These are phyloP conservation scores for Tulasnella sp. DNA, from an alignment of 768 basidiomycete species.

Conservation along the genomic window DNA sequence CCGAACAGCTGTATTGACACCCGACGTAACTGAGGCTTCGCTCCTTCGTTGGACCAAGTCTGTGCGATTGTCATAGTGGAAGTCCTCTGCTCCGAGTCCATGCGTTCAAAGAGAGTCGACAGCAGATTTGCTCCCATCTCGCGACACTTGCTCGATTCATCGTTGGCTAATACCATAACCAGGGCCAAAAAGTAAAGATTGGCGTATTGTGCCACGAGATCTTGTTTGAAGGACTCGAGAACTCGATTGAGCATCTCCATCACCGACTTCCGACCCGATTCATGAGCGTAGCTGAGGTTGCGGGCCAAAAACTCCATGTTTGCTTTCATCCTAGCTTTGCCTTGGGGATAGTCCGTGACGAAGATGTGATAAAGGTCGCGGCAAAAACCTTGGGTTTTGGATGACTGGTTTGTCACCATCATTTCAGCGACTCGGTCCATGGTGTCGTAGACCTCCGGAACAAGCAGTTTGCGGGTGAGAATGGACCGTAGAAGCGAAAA, in stretches of 20 bases:
- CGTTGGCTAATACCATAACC: slow-evolving; percentile 91
- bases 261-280: slow-evolving; percentile 88
- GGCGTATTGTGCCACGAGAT: slow-evolving; percentile 70
- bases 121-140: slow-evolving; percentile 83
- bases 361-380: slow-evolving; percentile 88
- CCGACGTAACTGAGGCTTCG: slow-evolving; percentile 58
- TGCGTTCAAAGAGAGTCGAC: slow-evolving; percentile 65
- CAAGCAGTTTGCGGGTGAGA: slow-evolving; percentile 84
- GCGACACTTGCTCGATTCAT: slow-evolving; percentile 83
- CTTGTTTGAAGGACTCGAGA: slow-evolving; percentile 75
- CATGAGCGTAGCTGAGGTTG: slow-evolving; percentile 85
- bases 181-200: slow-evolving; percentile 88
- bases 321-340: slow-evolving; percentile 79
- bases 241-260: slow-evolving; percentile 87
- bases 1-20: slow-evolving; percentile 83
- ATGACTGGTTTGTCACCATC: slow-evolving; percentile 89
- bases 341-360: slow-evolving; percentile 95
- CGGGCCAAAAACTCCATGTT: slow-evolving; percentile 90
- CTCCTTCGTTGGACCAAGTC: slow-evolving; percentile 66
- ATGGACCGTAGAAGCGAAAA: slow-evolving; percentile 89
- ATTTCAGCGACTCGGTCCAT: slow-evolving; percentile 91
- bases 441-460: slow-evolving; percentile 93
- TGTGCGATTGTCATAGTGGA: slow-evolving; percentile 67
- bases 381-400: slow-evolving; percentile 86
- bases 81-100: slow-evolving; percentile 57